Evolutionary conservation across 2,329 filamentous ascomycete species (phyloP).

Genomic region (Didymellaceae sp.): DNA sequence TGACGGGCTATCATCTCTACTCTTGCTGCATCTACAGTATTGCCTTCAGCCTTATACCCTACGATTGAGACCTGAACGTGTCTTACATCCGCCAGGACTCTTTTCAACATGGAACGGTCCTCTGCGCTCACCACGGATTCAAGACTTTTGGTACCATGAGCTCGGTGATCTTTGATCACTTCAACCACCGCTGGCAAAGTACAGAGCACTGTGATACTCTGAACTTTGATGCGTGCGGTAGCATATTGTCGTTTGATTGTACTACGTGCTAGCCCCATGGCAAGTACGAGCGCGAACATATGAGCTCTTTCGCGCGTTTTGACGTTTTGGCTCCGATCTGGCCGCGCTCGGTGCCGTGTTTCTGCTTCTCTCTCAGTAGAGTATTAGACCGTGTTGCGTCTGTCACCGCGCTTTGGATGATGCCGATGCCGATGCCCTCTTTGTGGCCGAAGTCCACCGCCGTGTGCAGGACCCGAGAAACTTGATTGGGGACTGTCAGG

Average conservation of each 20-base stretch:
- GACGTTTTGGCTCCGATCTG: conserved; percentile 16
- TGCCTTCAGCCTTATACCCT: conserved; percentile 4
- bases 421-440: conserved; percentile 19
- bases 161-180: conserved; percentile 11
- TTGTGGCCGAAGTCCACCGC: conserved; percentile 13
- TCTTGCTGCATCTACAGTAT: conserved; percentile 5
- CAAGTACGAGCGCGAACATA: conserved; percentile 19
- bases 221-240: conserved; percentile 8
- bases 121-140: conserved; percentile 15
- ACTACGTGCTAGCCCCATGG: conserved; percentile 16
- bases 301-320: conserved; percentile 19
- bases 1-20: conserved; percentile 12
- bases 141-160: conserved; percentile 14
- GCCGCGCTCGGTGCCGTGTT: conserved; percentile 13
- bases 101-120: conserved; percentile 20
- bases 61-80: conserved; percentile 10
- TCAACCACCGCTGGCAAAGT: conserved; percentile 13
- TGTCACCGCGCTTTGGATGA: conserved; percentile 17
- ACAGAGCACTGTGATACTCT: conserved; percentile 17
- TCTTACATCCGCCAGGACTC: conserved; percentile 13
- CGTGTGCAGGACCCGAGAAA: conserved; percentile 17
- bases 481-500: neutral
- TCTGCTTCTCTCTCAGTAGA: conserved; percentile 12
- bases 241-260: conserved; percentile 16
- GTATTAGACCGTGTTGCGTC: conserved; percentile 6